Percentiles rank a stretch among this genome's conserved stretches.
Conservation (phyloP, 169 alveolate genomes). For the Babesia gibsoni region DNA sequence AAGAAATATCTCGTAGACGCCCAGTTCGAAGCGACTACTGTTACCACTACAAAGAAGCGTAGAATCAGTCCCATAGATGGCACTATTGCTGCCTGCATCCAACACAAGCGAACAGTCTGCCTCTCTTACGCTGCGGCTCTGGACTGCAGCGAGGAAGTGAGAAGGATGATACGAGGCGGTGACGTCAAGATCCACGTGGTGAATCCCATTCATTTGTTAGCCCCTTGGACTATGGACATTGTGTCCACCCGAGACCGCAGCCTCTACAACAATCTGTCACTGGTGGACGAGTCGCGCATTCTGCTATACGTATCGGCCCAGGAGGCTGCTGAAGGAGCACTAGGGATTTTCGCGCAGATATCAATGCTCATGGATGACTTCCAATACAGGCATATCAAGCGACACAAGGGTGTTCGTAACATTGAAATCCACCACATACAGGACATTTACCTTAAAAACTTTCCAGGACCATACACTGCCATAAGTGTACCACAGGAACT, state of each 20-base stretch:
- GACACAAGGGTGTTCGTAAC: constrained; percentile 20
- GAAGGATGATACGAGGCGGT: constrained; percentile 6
- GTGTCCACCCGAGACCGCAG: constrained; percentile 14
- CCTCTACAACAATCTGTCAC: constrained; percentile 48
- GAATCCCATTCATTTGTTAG: constrained; percentile 52
- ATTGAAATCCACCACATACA: constrained; percentile 22
- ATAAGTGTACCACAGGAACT: constrained; percentile 39
- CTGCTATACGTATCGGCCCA: constrained; percentile 23
- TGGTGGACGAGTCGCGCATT: constrained; percentile 32
- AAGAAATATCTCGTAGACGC: constrained; percentile 41
- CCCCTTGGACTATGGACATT: constrained; percentile 55
- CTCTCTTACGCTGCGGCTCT: constrained; percentile 51
- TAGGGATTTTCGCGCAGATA: constrained; percentile 56
- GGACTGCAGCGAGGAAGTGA: constrained; percentile 30
- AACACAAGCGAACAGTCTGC: constrained; percentile 19
- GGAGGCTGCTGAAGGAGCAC: constrained; percentile 38
- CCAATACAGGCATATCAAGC: constrained; percentile 3
- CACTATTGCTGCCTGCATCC: constrained; percentile 10
- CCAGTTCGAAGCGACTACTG: constrained; percentile 10
- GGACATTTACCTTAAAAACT: constrained; percentile 14
- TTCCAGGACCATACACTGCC: constrained; percentile 4
- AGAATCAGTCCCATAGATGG: constrained; percentile 2
- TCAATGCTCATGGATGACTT: constrained; percentile 42
- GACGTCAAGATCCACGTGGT: constrained; percentile 34
- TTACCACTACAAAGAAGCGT: background rate